Base-by-base conservation (phyloP, 2,329 filamentous ascomycete genomes). In the Alternaria postmessia region DNA sequence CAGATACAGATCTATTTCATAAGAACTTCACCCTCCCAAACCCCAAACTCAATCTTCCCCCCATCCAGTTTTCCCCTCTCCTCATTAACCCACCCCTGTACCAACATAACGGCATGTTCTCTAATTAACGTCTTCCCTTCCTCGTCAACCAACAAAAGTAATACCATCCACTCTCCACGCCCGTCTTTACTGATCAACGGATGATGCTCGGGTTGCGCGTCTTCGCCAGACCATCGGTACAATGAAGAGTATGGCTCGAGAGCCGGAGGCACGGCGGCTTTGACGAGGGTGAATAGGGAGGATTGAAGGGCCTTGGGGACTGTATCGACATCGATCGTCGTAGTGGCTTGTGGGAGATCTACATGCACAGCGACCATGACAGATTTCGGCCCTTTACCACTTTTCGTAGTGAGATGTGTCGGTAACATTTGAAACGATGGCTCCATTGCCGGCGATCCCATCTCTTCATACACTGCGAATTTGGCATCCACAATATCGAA, bases 121-220 rank as follows among this genome's bases (percentile, higher is more conserved):
- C 55, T 54, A 3, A 42, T 20, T 28, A 61, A 5, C 22, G 43
- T 44, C 26, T 43, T n/a, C 11, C 49, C 51, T 14, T 55, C 55
- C 14, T 55, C 46, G n/a, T 48, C 59, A 36, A 54, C 55, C 26
- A 62, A 18, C 24, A 57, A 44, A 36, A 62, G 22, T 46, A 49
- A 38, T n/a, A 59, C 34, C 58, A 66, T 48, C 63, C 63, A 69
- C 22, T 55, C 36, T 3, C 61, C 65, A 16, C 52, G 57, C 7
- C 53, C 43, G 4, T 55, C 59, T 1, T 51, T 42, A 0, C 55
- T 57, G 38, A 69, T 68, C 12, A 38, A 4, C 3, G 67, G 65
- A 51, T 69, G 68, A 55, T 57, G 43, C 7, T 64, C 49, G 3
- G 68, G 68, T 43, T 69, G 66, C 8, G 59, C 57, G n/a, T 59